A percentile compares a stretch with the other conserved stretches of the same genome.
phyloP scores from a whole-genome alignment of 306 rosid species.

The Mimosa pudica region DNA sequence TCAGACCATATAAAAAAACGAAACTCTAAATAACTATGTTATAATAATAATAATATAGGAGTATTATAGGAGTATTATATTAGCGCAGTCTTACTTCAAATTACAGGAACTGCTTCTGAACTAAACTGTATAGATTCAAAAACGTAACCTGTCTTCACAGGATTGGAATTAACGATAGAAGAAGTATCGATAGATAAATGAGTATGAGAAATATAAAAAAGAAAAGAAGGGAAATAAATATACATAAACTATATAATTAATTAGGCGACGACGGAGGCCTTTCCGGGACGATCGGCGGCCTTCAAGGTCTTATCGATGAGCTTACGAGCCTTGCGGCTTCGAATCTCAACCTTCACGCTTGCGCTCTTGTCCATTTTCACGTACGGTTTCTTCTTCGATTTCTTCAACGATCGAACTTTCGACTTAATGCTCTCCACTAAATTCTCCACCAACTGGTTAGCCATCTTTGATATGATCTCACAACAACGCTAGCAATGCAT shows the following conservation, averaged over 20 bases:
- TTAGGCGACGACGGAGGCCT: slow-evolving; percentile 22
- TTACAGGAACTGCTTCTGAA: neutral
- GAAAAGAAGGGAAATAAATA: too few species aligned
- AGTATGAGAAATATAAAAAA: neutral
- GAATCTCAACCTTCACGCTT: slow-evolving; percentile 90
- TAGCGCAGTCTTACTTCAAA: neutral
- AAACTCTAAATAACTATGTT: neutral
- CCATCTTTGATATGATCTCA: slow-evolving; percentile 37
- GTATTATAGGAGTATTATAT: too few species aligned
- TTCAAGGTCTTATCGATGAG: slow-evolving; percentile 85
- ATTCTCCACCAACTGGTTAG: slow-evolving; percentile 66
- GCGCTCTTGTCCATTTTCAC: slow-evolving; percentile 92
- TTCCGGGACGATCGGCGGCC: slow-evolving; percentile 69
- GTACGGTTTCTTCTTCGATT: slow-evolving; percentile 61
- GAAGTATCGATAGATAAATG: neutral
- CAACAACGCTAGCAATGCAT: neutral
- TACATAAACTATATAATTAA: neutral
- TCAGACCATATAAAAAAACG: neutral
- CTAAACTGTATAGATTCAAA: neutral
- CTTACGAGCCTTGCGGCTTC: slow-evolving; percentile 82
- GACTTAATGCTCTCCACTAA: slow-evolving; percentile 81
- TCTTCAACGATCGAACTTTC: slow-evolving; percentile 67
- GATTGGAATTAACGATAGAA: neutral
- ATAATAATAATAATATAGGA: neutral
- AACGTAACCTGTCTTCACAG: neutral